Evolutionary conservation across 2,329 filamentous ascomycete genomes (phyloP).

Genomic region (Xylariaceae sp.): DNA sequence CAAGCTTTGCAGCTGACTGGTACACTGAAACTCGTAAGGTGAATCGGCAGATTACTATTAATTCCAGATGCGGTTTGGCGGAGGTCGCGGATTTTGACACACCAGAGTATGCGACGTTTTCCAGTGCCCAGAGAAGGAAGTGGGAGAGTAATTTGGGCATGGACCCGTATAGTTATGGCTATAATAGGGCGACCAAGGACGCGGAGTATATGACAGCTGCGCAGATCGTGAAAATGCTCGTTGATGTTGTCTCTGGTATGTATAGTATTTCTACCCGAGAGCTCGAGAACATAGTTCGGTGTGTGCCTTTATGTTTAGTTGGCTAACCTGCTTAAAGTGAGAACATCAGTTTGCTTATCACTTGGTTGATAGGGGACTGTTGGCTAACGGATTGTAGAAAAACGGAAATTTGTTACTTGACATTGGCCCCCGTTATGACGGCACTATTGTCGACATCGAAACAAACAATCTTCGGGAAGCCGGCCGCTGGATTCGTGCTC

Average conservation of each 20-base stretch:
- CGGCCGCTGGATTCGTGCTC: slow-evolving; percentile 51
- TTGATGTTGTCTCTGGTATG: slow-evolving; percentile 25
- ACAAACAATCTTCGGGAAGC: slow-evolving; percentile 46
- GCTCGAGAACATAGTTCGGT: too few relatives aligned
- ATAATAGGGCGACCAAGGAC: slow-evolving; percentile 52
- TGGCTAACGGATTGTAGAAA: slow-evolving; percentile 11
- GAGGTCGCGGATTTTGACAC: slow-evolving; percentile 56
- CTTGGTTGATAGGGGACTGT: too few relatives aligned
- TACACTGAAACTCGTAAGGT: slow-evolving; percentile 38
- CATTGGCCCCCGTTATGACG: slow-evolving; percentile 54
- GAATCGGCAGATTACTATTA: slow-evolving; percentile 51
- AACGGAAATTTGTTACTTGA: slow-evolving; percentile 52
- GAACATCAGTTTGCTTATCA: too few relatives aligned
- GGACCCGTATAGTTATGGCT: slow-evolving; percentile 60
- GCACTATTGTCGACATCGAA: slow-evolving; percentile 50
- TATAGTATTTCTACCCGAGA: too few relatives aligned
- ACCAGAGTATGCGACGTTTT: slow-evolving; percentile 54
- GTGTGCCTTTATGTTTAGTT: too few relatives aligned
- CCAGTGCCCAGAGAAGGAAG: slow-evolving; percentile 50
- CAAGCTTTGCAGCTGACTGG: slow-evolving; percentile 41
- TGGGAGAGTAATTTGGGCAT: slow-evolving; percentile 61
- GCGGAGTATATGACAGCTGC: slow-evolving; percentile 51
- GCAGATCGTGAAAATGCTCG: slow-evolving; percentile 42
- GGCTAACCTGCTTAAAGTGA: too few relatives aligned
- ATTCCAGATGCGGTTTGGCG: slow-evolving; percentile 55